phyloP scores from a whole-genome alignment of 352 stramenopile genomes.

The Pythium vanterpoolii region DNA sequence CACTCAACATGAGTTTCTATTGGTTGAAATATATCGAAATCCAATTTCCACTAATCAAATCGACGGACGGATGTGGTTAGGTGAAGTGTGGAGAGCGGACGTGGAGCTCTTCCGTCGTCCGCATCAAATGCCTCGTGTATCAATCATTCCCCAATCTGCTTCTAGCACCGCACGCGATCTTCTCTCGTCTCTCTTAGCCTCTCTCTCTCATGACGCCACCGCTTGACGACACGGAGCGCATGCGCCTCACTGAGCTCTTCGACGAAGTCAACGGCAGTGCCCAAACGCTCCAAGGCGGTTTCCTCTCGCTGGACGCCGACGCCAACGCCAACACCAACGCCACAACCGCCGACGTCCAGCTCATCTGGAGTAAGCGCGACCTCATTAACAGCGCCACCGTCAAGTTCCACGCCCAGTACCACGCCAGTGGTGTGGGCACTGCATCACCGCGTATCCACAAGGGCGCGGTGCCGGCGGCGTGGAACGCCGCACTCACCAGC shows the following conservation, averaged over 20 bases:
- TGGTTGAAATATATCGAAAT: not conserved
- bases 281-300: conserved; percentile 48
- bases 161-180: not conserved
- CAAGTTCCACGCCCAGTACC: conserved; percentile 58
- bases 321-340: conserved; percentile 3
- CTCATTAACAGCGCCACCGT: conserved; percentile 47
- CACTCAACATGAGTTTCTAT: not conserved
- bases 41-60: not conserved
- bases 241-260: conserved; percentile 44
- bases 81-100: not conserved
- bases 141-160: not conserved
- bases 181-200: not conserved
- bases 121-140: conserved; percentile 11
- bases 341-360: conserved; percentile 32
- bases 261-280: conserved; percentile 39
- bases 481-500: conserved; percentile 39
- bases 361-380: conserved; percentile 62
- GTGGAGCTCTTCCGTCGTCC: not conserved
- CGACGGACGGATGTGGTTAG: not conserved
- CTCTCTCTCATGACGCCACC: not conserved
- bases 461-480: conserved; percentile 36
- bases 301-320: conserved; percentile 28
- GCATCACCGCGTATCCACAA: conserved; percentile 26
- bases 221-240: conserved; percentile 19
- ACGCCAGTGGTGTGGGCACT: conserved; percentile 28